Conservation (phyloP, 2,329 filamentous ascomycete genomes). For the Penicillium sp. region DNA sequence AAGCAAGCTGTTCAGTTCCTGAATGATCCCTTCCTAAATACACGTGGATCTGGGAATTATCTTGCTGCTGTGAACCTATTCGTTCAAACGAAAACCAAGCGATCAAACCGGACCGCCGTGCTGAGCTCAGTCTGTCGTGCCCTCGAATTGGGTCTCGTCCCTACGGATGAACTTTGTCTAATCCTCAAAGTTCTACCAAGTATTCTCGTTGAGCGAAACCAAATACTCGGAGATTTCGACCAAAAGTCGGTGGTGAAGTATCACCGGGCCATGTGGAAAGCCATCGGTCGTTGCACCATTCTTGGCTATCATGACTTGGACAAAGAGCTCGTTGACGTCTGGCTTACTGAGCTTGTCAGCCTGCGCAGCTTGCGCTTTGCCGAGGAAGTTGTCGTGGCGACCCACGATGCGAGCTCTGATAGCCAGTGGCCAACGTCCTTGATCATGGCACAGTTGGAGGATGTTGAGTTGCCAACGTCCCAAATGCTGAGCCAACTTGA, state of each 20-base stretch:
- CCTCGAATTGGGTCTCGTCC: slow-evolving; percentile 39
- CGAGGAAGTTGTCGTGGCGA: slow-evolving; percentile 34
- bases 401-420: slow-evolving; percentile 21
- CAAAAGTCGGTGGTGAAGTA: slow-evolving; percentile 23
- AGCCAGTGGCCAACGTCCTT: slow-evolving; percentile 30
- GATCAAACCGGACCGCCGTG: slow-evolving; percentile 22
- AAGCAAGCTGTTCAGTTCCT: slow-evolving; percentile 36
- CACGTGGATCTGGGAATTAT: slow-evolving; percentile 40
- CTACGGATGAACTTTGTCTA: slow-evolving; percentile 33
- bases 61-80: slow-evolving; percentile 31
- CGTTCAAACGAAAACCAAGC: slow-evolving; percentile 19
- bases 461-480: slow-evolving; percentile 7
- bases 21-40: slow-evolving; percentile 41
- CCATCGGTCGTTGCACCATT: slow-evolving; percentile 39
- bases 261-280: slow-evolving; percentile 40
- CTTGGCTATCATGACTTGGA: slow-evolving; percentile 38
- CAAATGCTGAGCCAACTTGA: slow-evolving; percentile 28
- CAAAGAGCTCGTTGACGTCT: slow-evolving; percentile 30
- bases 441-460: slow-evolving; percentile 30
- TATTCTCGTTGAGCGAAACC: slow-evolving; percentile 19
- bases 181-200: slow-evolving; percentile 35
- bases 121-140: slow-evolving; percentile 32
- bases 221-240: slow-evolving; percentile 18
- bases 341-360: slow-evolving; percentile 34
- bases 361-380: slow-evolving; percentile 26